These are phyloP conservation scores for Arthrinium phaeospermum DNA, from an alignment of 2,329 filamentous ascomycete genomes.

Conservation along the genomic window DNA sequence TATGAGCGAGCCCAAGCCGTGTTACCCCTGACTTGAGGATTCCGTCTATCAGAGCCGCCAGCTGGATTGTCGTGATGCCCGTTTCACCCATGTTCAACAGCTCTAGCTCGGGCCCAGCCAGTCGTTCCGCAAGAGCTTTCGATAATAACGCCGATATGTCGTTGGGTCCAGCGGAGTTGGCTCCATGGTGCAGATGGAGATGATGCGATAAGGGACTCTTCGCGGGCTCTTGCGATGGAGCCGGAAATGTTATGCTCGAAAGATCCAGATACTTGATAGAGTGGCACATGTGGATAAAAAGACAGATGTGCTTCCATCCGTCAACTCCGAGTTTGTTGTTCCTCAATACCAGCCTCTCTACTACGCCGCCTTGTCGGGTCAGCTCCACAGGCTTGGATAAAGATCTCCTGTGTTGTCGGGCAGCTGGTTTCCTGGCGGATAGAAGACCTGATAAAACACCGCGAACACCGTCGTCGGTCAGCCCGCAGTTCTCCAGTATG, in stretches of 20 bases:
- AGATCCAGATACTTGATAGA: constrained; percentile 87
- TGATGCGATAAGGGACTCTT: constrained; percentile 33
- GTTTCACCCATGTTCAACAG: constrained; percentile 85
- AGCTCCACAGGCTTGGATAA: constrained; percentile 43
- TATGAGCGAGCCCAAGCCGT: constrained; percentile 83
- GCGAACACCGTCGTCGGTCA: constrained; percentile 85
- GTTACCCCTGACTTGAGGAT: constrained; percentile 78
- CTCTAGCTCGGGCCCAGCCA: constrained; percentile 78
- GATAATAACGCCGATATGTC: constrained; percentile 72
- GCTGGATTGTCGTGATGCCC: constrained; percentile 70
- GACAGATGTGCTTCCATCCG: constrained; percentile 88
- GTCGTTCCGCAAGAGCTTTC: constrained; percentile 76
- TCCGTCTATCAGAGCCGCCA: constrained; percentile 81
- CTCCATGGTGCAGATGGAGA: constrained; percentile 34
- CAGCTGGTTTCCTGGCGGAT: constrained; percentile 73
- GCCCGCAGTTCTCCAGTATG: constrained; percentile 82
- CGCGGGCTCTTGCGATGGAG: constrained; percentile 28
- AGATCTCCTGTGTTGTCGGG: constrained; percentile 57
- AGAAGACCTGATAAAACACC: constrained; percentile 86
- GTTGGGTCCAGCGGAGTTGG: constrained; percentile 39
- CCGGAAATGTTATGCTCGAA: constrained; percentile 81
- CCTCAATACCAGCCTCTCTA: constrained; percentile 87
- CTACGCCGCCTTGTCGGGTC: constrained; percentile 68
- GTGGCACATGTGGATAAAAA: constrained; percentile 89
- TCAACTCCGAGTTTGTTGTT: constrained; percentile 88